These are phyloP conservation scores for Brettanomyces anomalus DNA, from an alignment of 805 yeast genomes.

Conservation along the genomic window DNA sequence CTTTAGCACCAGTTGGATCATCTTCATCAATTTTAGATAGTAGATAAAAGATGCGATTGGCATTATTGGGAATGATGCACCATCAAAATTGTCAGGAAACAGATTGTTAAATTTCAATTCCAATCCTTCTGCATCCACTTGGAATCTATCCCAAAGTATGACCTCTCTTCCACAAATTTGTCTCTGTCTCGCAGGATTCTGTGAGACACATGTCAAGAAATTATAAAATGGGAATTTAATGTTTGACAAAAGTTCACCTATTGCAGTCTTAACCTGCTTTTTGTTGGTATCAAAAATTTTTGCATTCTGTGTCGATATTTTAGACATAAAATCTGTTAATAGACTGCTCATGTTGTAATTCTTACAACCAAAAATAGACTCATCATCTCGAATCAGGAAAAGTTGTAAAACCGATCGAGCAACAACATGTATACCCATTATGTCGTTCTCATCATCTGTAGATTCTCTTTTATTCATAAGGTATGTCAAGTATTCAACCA, in stretches of 20 bases:
- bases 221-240: slow-evolving; percentile 37
- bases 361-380: slow-evolving; percentile 42
- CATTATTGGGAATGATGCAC: slow-evolving; percentile 35
- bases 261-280: slow-evolving; percentile 9
- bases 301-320: slow-evolving; percentile 18
- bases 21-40: slow-evolving; percentile 53
- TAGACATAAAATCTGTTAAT: slow-evolving; percentile 20
- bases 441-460: slow-evolving; percentile 19
- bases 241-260: slow-evolving; percentile 32
- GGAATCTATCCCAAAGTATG: slow-evolving; percentile 68
- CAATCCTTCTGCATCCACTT: slow-evolving; percentile 59
- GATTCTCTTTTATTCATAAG: slow-evolving; percentile 20
- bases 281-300: slow-evolving; percentile 9
- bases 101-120: slow-evolving; percentile 36
- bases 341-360: slow-evolving; percentile 28
- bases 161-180: slow-evolving; percentile 56
- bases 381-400: slow-evolving; percentile 54
- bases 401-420: slow-evolving; percentile 57
- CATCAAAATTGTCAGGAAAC: slow-evolving; percentile 10
- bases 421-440: slow-evolving; percentile 34
- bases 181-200: slow-evolving; percentile 77
- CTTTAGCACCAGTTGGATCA: slow-evolving; percentile 63
- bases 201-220: slow-evolving; percentile 36
- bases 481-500: slow-evolving; percentile 16
- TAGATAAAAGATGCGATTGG: slow-evolving; percentile 68